Evolutionary conservation across 139 green algal species (phyloP).

Genomic region (Volvox africanus): DNA sequence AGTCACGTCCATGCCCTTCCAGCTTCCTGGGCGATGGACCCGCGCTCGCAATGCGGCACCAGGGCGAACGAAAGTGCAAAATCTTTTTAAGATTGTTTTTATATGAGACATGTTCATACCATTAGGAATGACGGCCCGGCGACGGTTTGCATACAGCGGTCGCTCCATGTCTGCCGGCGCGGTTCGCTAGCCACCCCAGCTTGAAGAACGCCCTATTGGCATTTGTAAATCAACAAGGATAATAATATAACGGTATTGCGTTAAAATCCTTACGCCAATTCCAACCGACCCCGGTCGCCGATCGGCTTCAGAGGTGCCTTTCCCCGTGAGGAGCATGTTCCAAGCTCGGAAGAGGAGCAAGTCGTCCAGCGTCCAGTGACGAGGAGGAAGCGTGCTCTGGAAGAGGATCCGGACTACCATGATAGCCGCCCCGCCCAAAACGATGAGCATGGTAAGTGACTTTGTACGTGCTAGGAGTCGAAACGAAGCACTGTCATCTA

Average conservation of each 20-base stretch:
- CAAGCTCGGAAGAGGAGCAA: conserved; percentile 21
- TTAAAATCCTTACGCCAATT: not conserved
- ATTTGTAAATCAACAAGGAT: not conserved
- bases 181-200: not conserved
- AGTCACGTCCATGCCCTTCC: not conserved
- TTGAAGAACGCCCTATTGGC: not conserved
- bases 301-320: not conserved
- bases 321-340: not conserved
- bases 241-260: not conserved
- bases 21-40: not conserved
- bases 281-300: conserved; percentile 5
- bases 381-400: not conserved
- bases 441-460: not conserved
- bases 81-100: too few species aligned
- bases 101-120: not conserved
- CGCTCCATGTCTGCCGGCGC: conserved; percentile 6
- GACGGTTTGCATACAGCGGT: not conserved
- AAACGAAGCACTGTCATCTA: too few species aligned
- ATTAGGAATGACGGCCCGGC: not conserved
- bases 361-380: not conserved
- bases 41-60: too few species aligned
- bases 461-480: too few species aligned
- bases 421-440: not conserved
- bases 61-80: not conserved
- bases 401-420: conserved; percentile 3